phyloP scores from a whole-genome alignment of 139 green algal genomes.

The Parachlorella kessleri region DNA sequence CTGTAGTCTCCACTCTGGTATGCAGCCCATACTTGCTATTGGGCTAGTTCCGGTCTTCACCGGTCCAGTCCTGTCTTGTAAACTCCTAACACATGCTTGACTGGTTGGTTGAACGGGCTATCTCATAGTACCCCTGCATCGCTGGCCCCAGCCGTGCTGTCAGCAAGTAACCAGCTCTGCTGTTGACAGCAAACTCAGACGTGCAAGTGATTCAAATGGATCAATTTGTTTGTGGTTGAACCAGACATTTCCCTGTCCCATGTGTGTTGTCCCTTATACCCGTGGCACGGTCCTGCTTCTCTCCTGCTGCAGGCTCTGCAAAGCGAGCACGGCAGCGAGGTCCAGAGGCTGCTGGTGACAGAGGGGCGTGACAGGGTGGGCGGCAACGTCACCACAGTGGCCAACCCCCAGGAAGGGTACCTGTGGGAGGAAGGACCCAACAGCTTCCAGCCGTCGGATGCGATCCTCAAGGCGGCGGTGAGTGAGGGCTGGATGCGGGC shows the following conservation, averaged over 20 bases:
- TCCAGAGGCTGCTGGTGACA: constrained; percentile 86
- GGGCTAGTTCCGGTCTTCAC: no score
- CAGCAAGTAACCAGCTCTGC: no score
- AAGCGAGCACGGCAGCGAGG: constrained; percentile 56
- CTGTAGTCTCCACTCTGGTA: no score
- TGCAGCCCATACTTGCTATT: no score
- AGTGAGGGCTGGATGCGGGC: constrained; percentile 48
- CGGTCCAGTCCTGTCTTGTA: no score
- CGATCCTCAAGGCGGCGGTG: constrained; percentile 92
- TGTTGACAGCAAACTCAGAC: no score
- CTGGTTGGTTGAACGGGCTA: no score
- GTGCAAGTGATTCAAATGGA: no score
- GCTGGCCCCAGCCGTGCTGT: no score
- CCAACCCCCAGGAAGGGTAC: constrained; percentile 72
- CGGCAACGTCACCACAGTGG: constrained; percentile 94
- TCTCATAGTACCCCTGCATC: no score
- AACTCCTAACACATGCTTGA: no score
- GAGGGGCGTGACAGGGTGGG: constrained; percentile 95
- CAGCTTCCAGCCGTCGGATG: constrained; percentile 96
- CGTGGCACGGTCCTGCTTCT: neutral
- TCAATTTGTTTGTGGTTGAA: no score
- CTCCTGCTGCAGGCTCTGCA: constrained; percentile 60
- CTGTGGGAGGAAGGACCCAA: constrained; percentile 99
- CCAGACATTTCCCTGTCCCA: neutral
- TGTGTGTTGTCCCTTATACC: neutral